Base-by-base conservation (phyloP, 257 asterid species). In the Mitragyna speciosa region DNA sequence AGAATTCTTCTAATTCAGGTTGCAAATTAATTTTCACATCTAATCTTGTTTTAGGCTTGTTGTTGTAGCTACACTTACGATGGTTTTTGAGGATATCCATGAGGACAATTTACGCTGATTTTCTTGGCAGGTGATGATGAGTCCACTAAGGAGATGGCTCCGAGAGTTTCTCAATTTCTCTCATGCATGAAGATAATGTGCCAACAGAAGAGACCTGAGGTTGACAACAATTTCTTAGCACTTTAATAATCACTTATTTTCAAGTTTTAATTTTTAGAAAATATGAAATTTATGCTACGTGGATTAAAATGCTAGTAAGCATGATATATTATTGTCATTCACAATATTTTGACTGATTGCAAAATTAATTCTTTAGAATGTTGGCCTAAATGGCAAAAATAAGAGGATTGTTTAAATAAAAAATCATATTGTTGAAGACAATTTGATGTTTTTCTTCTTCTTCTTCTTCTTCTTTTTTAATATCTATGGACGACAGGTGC, bases 141-240 rank as follows among this genome's bases (percentile, higher is more conserved):
- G 77, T 52, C 84, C 58, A 73, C 33, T 11, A 87, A 78, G 36
- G 91, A 84, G 47, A 72, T 76, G 79, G 82, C 56, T 84, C 83
- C 85, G 61, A 87, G 87, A 87, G 81, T 88, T 56, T 86, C 95
- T 48, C 85, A 83, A 49, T 88, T 92, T 81, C 85, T 93, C 12
- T 80, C 87, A 76, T 79, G 89, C 61, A 87, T 90, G 89, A 89
- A 87, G 86, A 88, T 68, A 28, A 66, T 78, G 73, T 93, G 96
- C 90, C 89, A 87, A 71, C 84, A 87, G 59, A 93, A 89, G 82
- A 90, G 89, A 85, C 97, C 98, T 45, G 92, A 92, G 97, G 98
- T 91, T 16, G 61, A 83, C 68, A 0, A 59, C n/a, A 28, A 20
- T 64, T 26, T n/a, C 69, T 64, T 64, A 26, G 67, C 2, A 64